Conservation (phyloP, 2,329 filamentous ascomycete genomes). For the Triangularia setosa region DNA sequence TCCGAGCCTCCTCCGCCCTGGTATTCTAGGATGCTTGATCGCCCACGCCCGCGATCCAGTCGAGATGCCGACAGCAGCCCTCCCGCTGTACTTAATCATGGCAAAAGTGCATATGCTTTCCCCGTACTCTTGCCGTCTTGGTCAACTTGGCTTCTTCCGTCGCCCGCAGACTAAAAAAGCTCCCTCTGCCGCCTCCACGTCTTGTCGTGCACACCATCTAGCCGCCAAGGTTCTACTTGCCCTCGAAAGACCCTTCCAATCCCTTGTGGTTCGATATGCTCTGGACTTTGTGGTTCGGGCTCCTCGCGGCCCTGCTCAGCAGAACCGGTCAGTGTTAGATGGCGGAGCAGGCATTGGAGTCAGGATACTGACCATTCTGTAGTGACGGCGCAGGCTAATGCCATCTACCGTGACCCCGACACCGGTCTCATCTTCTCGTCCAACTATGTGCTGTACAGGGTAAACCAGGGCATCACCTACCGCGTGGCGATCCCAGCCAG, state of each 20-base stretch:
- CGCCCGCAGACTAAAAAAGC: neutral
- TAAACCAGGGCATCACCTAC: constrained; percentile 30
- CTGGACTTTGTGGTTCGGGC: constrained; percentile 19
- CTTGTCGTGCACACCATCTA: constrained; percentile 3
- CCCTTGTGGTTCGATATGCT: constrained; percentile 17
- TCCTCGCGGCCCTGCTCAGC: constrained; percentile 18
- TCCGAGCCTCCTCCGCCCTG: constrained; percentile 17
- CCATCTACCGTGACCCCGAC: constrained; percentile 33
- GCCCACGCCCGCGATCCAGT: neutral
- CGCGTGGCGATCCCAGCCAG: constrained; percentile 24
- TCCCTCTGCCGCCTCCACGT: constrained; percentile 3
- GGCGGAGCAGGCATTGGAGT: neutral
- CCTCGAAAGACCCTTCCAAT: neutral
- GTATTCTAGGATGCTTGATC: neutral
- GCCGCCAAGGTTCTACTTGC: neutral
- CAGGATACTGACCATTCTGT: neutral
- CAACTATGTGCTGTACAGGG: constrained; percentile 30
- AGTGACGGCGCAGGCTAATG: constrained; percentile 16
- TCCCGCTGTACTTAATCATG: constrained; percentile 24
- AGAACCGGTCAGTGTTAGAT: constrained; percentile 13
- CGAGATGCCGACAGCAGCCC: constrained; percentile 19
- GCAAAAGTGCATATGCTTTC: constrained; percentile 13
- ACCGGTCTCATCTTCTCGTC: constrained; percentile 42
- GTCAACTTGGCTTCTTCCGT: constrained; percentile 6
- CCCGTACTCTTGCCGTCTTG: constrained; percentile 8